A percentile compares a stretch with the other conserved stretches of the same genome.
phyloP scores from a whole-genome alignment of 2,329 filamentous ascomycete genomes.

The Colletotrichum sp. region DNA sequence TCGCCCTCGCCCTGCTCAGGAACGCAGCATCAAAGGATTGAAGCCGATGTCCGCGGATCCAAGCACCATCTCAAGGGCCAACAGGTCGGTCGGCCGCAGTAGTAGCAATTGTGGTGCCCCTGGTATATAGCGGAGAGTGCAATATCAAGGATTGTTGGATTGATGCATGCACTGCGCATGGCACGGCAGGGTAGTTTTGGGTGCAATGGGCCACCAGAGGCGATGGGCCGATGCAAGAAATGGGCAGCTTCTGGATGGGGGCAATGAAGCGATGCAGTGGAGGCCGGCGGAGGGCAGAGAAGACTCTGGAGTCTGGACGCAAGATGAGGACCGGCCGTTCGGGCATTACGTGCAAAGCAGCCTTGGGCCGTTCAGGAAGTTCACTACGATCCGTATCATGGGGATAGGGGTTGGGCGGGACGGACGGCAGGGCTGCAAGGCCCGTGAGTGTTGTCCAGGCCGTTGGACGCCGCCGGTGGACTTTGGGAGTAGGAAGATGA shows the following conservation, averaged over 20 bases:
- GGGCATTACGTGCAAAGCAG: neutral
- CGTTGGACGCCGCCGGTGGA: neutral
- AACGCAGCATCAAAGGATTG: neutral
- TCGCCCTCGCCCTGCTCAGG: neutral
- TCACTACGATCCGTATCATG: neutral
- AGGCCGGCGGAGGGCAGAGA: neutral
- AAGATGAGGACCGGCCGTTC: neutral
- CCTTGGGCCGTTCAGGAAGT: constrained; percentile 9
- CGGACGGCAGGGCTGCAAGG: neutral
- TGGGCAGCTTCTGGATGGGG: constrained; percentile 1
- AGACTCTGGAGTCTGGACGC: neutral
- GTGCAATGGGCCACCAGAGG: neutral
- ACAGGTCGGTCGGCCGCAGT: neutral
- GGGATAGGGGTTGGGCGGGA: neutral
- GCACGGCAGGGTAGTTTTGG: neutral
- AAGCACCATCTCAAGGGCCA: neutral
- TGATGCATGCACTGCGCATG: neutral
- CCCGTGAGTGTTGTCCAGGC: neutral
- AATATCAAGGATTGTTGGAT: neutral
- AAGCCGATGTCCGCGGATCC: neutral
- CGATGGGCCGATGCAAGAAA: neutral
- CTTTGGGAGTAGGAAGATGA: neutral
- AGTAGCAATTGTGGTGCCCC: neutral
- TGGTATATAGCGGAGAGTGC: neutral
- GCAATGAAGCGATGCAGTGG: neutral